These are phyloP conservation scores for Phellinidium pouzarii DNA, from an alignment of 1,284 basidiomycete genomes.

Conservation along the genomic window DNA sequence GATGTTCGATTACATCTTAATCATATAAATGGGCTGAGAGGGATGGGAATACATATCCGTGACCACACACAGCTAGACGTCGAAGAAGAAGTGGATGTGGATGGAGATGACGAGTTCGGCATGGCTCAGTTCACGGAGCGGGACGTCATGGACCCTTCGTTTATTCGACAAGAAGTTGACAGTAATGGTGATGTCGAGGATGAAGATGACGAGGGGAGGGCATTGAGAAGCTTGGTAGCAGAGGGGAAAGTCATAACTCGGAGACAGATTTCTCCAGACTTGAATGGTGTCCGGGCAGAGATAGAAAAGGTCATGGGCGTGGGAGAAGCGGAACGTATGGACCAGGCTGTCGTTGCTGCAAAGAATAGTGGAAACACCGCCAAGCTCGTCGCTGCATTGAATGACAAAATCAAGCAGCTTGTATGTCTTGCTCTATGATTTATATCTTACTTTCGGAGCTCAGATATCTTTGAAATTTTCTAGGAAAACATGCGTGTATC, in stretches of 20 bases:
- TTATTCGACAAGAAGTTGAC: constrained; percentile 24
- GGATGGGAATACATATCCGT: constrained; percentile 60
- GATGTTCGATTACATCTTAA: constrained; percentile 1
- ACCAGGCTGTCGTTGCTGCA: constrained; percentile 44
- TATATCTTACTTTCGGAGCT: constrained; percentile 11
- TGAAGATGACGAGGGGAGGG: constrained; percentile 26
- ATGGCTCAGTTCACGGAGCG: constrained; percentile 66
- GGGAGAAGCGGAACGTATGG: constrained; percentile 41
- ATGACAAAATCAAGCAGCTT: constrained; percentile 51
- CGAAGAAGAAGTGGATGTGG: constrained; percentile 72
- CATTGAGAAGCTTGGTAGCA: constrained; percentile 45
- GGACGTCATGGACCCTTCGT: constrained; percentile 44
- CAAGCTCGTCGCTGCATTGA: constrained; percentile 47
- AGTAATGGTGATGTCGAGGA: constrained; percentile 34
- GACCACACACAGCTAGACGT: constrained; percentile 50
- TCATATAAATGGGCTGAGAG: constrained; percentile 27
- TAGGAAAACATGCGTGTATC: constrained; percentile 44
- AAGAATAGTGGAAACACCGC: constrained; percentile 40
- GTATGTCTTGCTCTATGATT: constrained; percentile 35
- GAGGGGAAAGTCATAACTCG: constrained; percentile 39
- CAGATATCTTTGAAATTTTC: neutral
- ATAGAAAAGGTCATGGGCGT: constrained; percentile 38
- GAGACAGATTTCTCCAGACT: constrained; percentile 16
- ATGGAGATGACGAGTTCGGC: constrained; percentile 72
- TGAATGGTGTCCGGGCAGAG: constrained; percentile 32